These are phyloP conservation scores for Leccinum ponderosum DNA, from an alignment of 1,284 basidiomycete species.

Conservation along the genomic window DNA sequence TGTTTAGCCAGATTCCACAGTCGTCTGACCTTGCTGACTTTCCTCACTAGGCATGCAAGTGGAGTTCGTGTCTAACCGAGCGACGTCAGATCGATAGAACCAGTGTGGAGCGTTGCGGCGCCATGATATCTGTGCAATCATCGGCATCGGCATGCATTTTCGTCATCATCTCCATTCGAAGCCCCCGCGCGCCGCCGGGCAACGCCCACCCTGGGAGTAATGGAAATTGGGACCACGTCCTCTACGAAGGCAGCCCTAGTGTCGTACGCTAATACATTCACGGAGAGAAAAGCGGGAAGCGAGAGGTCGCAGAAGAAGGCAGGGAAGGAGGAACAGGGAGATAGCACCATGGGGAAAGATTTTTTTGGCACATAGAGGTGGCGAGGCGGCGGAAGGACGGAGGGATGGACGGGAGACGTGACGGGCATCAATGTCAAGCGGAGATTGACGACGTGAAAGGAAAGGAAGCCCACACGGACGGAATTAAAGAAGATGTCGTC, in stretches of 20 bases:
- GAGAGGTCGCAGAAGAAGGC: conserved; percentile 4
- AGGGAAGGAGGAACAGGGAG: conserved; percentile 9
- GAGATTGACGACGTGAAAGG: conserved; percentile 19
- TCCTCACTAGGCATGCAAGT: not conserved
- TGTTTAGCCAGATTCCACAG: not conserved
- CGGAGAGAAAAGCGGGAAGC: not conserved
- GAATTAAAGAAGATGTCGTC: not conserved
- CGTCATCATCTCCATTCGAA: no score
- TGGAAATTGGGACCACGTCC: conserved; percentile 6
- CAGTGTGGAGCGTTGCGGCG: conserved; percentile 1
- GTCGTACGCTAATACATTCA: conserved; percentile 35
- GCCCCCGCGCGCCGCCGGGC: no score
- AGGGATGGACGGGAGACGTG: not conserved
- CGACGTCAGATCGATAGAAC: not conserved
- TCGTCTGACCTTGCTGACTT: not conserved
- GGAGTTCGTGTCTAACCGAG: not conserved
- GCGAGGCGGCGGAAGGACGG: conserved; percentile 16
- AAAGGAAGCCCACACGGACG: not conserved
- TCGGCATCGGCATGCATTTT: conserved; percentile 10
- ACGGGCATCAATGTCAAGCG: conserved; percentile 30
- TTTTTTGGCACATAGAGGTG: conserved; percentile 5
- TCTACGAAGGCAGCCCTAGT: conserved; percentile 39
- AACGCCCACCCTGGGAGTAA: not conserved
- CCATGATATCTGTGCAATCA: conserved; percentile 6
- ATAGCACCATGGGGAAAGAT: conserved; percentile 15